Conservation (phyloP, 441 rosid species). For the Aquilaria agallochum region DNA sequence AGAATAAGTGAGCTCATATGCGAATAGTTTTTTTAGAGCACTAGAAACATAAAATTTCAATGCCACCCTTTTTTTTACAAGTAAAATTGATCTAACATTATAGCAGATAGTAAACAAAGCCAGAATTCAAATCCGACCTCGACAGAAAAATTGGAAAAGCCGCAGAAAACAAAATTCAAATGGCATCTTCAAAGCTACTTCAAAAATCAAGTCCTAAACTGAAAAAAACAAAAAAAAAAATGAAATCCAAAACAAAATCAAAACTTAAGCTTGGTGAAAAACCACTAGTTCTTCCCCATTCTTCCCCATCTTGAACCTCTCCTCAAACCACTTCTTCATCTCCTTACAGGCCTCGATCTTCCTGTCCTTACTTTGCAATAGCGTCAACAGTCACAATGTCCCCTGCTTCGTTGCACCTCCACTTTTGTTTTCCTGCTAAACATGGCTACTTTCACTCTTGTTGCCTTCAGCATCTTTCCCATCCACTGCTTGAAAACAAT, state of each 20-base stretch:
- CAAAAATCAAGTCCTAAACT: too few relatives aligned
- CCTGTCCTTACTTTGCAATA: conserved; percentile 40
- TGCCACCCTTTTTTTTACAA: too few relatives aligned
- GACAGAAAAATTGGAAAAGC: not conserved
- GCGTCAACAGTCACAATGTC: conserved; percentile 39
- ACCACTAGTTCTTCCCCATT: conserved; percentile 38
- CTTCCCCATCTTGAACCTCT: conserved; percentile 62
- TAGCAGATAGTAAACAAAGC: not conserved
- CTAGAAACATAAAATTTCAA: too few relatives aligned
- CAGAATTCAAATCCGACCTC: not conserved
- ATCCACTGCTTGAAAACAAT: too few relatives aligned
- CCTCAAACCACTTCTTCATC: conserved; percentile 47
- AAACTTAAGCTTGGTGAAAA: conserved; percentile 67
- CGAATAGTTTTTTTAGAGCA: too few relatives aligned
- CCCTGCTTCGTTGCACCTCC: not conserved
- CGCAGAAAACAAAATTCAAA: not conserved
- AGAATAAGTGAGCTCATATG: too few relatives aligned
- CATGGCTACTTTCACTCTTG: too few relatives aligned
- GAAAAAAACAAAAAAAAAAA: not conserved
- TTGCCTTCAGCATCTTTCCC: too few relatives aligned
- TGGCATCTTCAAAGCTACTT: not conserved
- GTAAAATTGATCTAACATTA: too few relatives aligned
- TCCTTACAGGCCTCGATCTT: conserved; percentile 47
- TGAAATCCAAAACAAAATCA: conserved; percentile 5
- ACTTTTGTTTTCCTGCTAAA: too few relatives aligned